Base-by-base conservation (phyloP, 139 green algal genomes). In the Trebouxia sp. region DNA sequence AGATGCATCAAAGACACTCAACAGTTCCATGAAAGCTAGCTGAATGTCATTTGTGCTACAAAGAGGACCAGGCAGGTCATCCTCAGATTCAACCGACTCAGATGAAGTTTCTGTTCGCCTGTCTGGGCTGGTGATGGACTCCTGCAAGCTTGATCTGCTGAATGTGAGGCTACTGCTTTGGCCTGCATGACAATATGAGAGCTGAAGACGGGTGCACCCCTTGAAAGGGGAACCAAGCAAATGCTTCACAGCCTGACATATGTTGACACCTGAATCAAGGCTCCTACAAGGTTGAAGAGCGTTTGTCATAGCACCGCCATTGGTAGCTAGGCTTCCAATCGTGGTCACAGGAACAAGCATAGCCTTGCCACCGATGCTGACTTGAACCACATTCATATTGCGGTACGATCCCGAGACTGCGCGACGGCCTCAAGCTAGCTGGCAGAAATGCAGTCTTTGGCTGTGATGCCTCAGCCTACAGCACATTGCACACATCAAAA, bases 311-410 rank as follows among this genome's bases (percentile, higher is more conserved):
- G 32, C 62, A 10, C 55, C 55, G 5, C 11, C 12, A 0, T 35
- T 35, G n/a, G 62, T 72, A 30, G 62, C 62, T 8, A 72, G 62
- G 32, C 62, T 43, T 11, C 62, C 62, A 43, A 72, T 72, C 15
- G 62, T 72, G 37, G 62, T 72, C 9, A 72, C 62, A 5, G 62
- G 62, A 4, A 72, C 62, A 42, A 72, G 35, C 37, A 72, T 35
- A 9, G 32, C 62, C 32, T 43, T 72, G 9, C 62, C 62, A 8
- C 62, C 32, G 8, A 72, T 72, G 62, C 62, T 72, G 8, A 72
- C 62, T 45, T 72, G 62, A 32, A 41, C 62, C 32, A 72, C 28
- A 8, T 72, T 72, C 62, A 72, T 72, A 3, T 0, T 45, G 32
- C 47, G 47, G 14, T 11, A 17, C 47, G 15, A 17, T n/a, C n/a